phyloP scores from a whole-genome alignment of 2,329 filamentous ascomycete genomes.

The Ilyonectria destructans region DNA sequence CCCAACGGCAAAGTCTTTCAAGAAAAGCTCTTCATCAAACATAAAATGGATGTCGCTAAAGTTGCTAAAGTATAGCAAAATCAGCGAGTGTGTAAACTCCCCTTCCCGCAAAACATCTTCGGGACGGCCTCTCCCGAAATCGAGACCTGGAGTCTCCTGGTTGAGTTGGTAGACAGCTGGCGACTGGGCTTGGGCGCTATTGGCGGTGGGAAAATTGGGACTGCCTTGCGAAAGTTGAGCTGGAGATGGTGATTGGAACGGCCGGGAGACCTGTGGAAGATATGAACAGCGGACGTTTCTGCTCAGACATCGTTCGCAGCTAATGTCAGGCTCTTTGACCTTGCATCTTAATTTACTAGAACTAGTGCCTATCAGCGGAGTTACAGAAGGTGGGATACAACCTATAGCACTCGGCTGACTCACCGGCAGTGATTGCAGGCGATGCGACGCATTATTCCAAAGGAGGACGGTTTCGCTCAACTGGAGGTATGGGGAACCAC shows the following conservation, averaged over 20 bases:
- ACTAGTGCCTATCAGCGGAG: neutral
- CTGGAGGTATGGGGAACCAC: neutral
- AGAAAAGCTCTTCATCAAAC: constrained; percentile 30
- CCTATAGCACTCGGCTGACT: neutral
- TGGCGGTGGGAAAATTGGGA: neutral
- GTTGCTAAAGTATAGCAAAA: constrained; percentile 33
- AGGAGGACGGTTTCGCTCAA: neutral
- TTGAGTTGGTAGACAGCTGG: constrained; percentile 18
- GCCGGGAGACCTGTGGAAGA: neutral
- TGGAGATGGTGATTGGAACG: neutral
- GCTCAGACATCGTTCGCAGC: neutral
- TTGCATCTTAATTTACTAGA: neutral
- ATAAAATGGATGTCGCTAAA: constrained; percentile 32
- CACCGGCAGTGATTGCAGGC: neutral
- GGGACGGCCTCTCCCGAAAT: constrained; percentile 26
- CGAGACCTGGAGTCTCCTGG: constrained; percentile 20
- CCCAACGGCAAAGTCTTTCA: constrained; percentile 15
- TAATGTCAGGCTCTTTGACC: neutral
- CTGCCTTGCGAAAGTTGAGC: neutral
- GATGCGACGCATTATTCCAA: neutral
- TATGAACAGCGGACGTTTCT: neutral
- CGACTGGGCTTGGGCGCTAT: neutral
- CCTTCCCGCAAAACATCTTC: constrained; percentile 27
- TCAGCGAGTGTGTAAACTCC: constrained; percentile 29
- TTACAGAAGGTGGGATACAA: neutral